Percentiles rank a stretch among this genome's conserved stretches.
Evolutionary conservation across 139 green algal genomes (phyloP).

Genomic region (Klebsormidium nitens): DNA sequence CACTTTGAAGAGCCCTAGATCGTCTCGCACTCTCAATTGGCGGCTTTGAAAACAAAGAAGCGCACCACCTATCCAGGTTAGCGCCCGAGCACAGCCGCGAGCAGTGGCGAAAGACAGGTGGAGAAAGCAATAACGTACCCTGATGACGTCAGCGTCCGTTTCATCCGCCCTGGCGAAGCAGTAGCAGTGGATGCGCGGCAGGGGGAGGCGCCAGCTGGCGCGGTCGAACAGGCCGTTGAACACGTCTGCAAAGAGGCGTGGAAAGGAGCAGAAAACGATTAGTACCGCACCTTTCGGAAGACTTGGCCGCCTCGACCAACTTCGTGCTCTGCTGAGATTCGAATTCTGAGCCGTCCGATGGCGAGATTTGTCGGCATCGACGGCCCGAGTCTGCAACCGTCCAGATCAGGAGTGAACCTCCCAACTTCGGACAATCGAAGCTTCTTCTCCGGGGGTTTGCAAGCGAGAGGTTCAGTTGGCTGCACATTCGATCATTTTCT

Average conservation of each 20-base stretch:
- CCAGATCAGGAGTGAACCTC: neutral
- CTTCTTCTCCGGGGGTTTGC: too few species aligned
- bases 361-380: neutral
- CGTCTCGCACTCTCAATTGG: neutral
- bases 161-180: conserved; percentile 71
- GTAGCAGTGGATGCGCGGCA: conserved; percentile 90
- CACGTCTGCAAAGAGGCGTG: conserved; percentile 7
- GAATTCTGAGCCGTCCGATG: neutral
- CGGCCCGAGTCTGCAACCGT: conserved; percentile 1
- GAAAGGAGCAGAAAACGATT: neutral
- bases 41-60: neutral
- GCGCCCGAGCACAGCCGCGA: neutral
- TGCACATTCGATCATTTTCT: too few species aligned
- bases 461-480: too few species aligned
- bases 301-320: neutral
- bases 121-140: conserved; percentile 1
- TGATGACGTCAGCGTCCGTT: conserved; percentile 48
- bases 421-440: conserved; percentile 31
- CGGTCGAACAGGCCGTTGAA: conserved; percentile 52
- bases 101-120: neutral
- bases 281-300: neutral
- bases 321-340: neutral
- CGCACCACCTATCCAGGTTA: neutral
- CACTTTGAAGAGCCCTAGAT: neutral
- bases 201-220: conserved; percentile 49